Percentiles rank a stretch among this genome's conserved stretches.
These are phyloP conservation scores for Coniochaeta hoffmannii DNA, from an alignment of 2,329 filamentous ascomycete species.

Conservation along the genomic window DNA sequence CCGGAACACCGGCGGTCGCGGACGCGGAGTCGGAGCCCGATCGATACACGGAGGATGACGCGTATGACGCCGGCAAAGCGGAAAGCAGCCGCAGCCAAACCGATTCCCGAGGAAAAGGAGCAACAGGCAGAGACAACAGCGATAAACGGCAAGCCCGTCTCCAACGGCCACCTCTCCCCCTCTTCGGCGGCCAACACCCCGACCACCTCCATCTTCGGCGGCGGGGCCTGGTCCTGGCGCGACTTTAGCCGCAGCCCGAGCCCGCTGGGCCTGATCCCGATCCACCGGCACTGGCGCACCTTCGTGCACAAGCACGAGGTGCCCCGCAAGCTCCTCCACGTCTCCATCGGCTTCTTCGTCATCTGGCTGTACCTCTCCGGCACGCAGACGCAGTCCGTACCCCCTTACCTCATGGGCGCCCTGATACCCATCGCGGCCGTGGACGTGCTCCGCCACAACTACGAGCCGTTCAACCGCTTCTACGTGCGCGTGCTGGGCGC, in stretches of 20 bases:
- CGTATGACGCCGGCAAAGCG: slow-evolving; percentile 37
- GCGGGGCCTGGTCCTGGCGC: slow-evolving; percentile 66
- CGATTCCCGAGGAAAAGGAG: slow-evolving; percentile 11
- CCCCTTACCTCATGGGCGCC: slow-evolving; percentile 73
- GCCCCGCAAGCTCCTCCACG: slow-evolving; percentile 84
- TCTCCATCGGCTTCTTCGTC: slow-evolving; percentile 93
- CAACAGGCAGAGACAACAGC: neutral
- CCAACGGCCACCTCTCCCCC: slow-evolving; percentile 64
- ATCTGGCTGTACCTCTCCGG: slow-evolving; percentile 78
- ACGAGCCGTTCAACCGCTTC: slow-evolving; percentile 71
- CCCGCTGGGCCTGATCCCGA: slow-evolving; percentile 87
- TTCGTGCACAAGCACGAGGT: slow-evolving; percentile 98
- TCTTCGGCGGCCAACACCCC: slow-evolving; percentile 43
- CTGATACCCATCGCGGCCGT: slow-evolving; percentile 77
- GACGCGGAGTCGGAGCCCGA: slow-evolving; percentile 65
- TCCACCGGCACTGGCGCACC: slow-evolving; percentile 83
- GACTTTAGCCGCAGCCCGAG: slow-evolving; percentile 88
- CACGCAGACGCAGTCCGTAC: slow-evolving; percentile 67
- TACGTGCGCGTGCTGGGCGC: slow-evolving; percentile 83
- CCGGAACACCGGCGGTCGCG: slow-evolving; percentile 54
- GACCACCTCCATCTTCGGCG: slow-evolving; percentile 32
- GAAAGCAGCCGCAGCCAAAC: slow-evolving; percentile 11
- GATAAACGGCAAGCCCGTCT: slow-evolving; percentile 13
- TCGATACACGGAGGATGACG: slow-evolving; percentile 41
- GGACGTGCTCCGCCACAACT: slow-evolving; percentile 79